Evolutionary conservation across 169 alveolate species (phyloP).

Genomic region (Eimeria necatrix): DNA sequence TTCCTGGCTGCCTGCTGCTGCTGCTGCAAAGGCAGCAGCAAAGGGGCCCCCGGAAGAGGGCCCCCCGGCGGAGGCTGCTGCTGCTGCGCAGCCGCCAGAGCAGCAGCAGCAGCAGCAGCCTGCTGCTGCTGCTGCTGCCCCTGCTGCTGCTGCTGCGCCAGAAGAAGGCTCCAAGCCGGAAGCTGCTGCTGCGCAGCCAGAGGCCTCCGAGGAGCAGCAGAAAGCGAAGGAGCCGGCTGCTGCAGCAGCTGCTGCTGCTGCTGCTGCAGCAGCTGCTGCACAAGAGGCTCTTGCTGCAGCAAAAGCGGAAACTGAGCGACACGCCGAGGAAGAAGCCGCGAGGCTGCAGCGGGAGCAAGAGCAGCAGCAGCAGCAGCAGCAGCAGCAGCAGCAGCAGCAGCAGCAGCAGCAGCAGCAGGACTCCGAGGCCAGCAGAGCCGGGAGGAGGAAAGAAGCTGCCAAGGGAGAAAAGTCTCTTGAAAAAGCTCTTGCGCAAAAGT

Average conservation of each 20-base stretch:
- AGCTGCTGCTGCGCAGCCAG: neutral
- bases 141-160: neutral
- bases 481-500: neutral
- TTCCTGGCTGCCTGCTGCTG: constrained; percentile 11
- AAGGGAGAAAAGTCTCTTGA: constrained; percentile 2
- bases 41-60: neutral
- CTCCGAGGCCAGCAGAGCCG: neutral
- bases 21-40: neutral
- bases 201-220: neutral
- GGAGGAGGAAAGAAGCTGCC: neutral
- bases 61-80: too few relatives aligned
- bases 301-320: neutral
- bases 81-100: neutral
- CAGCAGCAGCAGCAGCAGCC: neutral
- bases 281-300: neutral
- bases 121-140: neutral
- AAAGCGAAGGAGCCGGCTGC: neutral
- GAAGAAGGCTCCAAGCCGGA: neutral
- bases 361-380: neutral
- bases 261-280: neutral
- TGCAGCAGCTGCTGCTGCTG: constrained; percentile 5
- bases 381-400: constrained; percentile 2
- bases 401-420: neutral
- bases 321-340: neutral
- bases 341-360: constrained; percentile 25